These are phyloP conservation scores for Aspergillus pseudoviridinutans DNA, from an alignment of 2,329 filamentous ascomycete species.

Conservation along the genomic window DNA sequence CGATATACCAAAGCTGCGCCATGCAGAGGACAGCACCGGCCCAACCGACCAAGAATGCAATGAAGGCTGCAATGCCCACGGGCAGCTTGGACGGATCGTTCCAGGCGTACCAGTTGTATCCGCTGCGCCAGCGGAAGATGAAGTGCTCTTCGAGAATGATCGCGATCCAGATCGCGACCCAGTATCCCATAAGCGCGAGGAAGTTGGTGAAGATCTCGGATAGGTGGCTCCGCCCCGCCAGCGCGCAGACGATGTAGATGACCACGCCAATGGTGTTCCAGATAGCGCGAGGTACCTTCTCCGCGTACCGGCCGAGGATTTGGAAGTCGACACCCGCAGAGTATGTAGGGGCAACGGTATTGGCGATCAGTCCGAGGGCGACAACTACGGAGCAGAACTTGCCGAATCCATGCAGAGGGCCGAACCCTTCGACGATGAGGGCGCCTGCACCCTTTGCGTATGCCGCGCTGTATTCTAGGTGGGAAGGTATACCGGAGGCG, in stretches of 20 bases:
- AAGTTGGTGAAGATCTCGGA: slow-evolving; percentile 66
- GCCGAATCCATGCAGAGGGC: slow-evolving; percentile 58
- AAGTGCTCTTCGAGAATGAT: slow-evolving; percentile 58
- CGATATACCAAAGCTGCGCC: slow-evolving; percentile 67
- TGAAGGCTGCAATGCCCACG: slow-evolving; percentile 57
- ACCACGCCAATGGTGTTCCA: slow-evolving; percentile 62
- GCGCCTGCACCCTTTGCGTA: slow-evolving; percentile 59
- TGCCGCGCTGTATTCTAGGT: slow-evolving; percentile 54
- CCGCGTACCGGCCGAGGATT: slow-evolving; percentile 57
- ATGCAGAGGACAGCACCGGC: slow-evolving; percentile 62
- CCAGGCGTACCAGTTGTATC: slow-evolving; percentile 61
- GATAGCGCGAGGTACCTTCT: slow-evolving; percentile 57
- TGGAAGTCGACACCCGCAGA: slow-evolving; percentile 65
- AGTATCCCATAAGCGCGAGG: slow-evolving; percentile 67
- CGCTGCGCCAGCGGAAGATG: slow-evolving; percentile 52
- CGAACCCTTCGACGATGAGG: slow-evolving; percentile 60
- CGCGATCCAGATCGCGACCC: slow-evolving; percentile 62
- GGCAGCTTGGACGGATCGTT: slow-evolving; percentile 57
- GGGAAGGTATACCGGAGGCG: slow-evolving; percentile 52
- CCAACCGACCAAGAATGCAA: slow-evolving; percentile 63
- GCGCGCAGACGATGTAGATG: slow-evolving; percentile 61
- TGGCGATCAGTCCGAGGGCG: slow-evolving; percentile 61
- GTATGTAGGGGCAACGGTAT: slow-evolving; percentile 63
- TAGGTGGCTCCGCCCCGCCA: slow-evolving; percentile 59
- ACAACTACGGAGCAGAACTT: slow-evolving; percentile 64